These are phyloP conservation scores for Stephanodiscus triporus DNA, from an alignment of 108 stramenopile genomes.

Conservation along the genomic window DNA sequence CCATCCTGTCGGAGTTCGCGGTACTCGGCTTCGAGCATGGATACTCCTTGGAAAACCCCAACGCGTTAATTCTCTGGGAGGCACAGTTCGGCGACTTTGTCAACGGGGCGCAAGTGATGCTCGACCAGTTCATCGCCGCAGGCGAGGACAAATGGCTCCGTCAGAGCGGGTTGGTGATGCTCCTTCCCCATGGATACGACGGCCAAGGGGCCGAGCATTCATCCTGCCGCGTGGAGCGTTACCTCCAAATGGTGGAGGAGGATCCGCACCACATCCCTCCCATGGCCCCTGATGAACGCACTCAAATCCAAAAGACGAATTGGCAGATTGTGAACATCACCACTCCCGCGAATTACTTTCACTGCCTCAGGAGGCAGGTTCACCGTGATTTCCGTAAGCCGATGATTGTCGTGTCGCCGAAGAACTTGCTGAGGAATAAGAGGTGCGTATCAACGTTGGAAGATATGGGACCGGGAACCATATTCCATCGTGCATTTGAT, in stretches of 20 bases:
- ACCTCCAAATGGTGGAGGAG: conserved; percentile 96
- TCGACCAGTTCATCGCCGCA: conserved; percentile 97
- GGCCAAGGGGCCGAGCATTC: conserved; percentile 99
- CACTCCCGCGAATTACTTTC: conserved; percentile 99
- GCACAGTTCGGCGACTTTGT: conserved; percentile 99
- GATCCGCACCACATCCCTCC: conserved; percentile 94
- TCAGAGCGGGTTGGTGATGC: conserved; percentile 93
- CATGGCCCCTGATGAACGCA: conserved; percentile 87
- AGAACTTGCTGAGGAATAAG: conserved; percentile 94
- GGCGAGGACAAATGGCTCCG: conserved; percentile 99
- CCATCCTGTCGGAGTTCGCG: conserved; percentile 95
- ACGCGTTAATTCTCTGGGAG: conserved; percentile 96
- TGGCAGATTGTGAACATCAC: conserved; percentile 98
- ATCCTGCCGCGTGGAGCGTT: conserved; percentile 97
- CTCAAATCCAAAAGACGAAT: conserved; percentile 95
- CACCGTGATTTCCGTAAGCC: conserved; percentile 99
- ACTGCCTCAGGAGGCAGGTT: conserved; percentile 97
- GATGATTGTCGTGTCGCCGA: conserved; percentile 95
- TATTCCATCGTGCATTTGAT: conserved; percentile 83
- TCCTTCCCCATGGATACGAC: conserved; percentile 98
- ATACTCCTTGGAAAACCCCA: conserved; percentile 97
- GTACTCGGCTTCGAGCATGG: conserved; percentile 99
- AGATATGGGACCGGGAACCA: conserved; percentile 93
- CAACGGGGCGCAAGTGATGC: conserved; percentile 98
- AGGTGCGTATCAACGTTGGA: conserved; percentile 85